Percentiles rank a stretch among this genome's conserved stretches.
Conservation (phyloP, 352 stramenopile species). For the Globisporangium spiculum region DNA sequence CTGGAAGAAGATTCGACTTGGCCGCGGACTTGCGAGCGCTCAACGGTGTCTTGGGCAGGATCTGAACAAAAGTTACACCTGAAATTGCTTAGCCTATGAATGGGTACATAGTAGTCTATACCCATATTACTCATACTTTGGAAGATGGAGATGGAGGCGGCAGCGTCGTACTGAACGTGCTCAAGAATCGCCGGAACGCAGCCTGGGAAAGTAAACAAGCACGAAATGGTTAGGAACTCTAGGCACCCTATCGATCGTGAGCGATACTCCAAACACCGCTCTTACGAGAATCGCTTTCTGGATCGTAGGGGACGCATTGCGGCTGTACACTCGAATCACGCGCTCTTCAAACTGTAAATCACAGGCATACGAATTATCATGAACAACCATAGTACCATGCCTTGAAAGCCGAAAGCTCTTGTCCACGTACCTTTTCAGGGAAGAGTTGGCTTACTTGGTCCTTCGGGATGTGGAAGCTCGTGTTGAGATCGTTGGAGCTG, state of each 20-base stretch:
- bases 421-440: constrained; percentile 65
- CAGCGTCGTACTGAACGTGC: constrained; percentile 61
- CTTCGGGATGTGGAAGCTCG: constrained; percentile 76
- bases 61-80: neutral
- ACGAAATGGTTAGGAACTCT: neutral
- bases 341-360: constrained; percentile 73
- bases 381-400: neutral
- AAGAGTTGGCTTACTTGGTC: constrained; percentile 81
- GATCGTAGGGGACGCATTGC: constrained; percentile 42
- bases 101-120: too few relatives aligned
- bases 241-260: neutral
- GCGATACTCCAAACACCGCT: neutral
- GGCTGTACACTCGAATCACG: constrained; percentile 75
- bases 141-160: constrained; percentile 68
- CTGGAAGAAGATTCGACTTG: constrained; percentile 7
- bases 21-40: constrained; percentile 5
- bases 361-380: neutral
- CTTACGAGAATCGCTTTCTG: constrained; percentile 62
- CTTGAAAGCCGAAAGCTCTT: neutral
- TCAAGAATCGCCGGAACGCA: constrained; percentile 59
- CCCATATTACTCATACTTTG: constrained; percentile 33
- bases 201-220: constrained; percentile 21
- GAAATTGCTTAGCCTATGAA: too few relatives aligned
- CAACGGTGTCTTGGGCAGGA: neutral
- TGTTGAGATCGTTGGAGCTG: constrained; percentile 55